Base-by-base conservation (phyloP, 129 eudicot genomes). In the Smallanthus sonchifolius region DNA sequence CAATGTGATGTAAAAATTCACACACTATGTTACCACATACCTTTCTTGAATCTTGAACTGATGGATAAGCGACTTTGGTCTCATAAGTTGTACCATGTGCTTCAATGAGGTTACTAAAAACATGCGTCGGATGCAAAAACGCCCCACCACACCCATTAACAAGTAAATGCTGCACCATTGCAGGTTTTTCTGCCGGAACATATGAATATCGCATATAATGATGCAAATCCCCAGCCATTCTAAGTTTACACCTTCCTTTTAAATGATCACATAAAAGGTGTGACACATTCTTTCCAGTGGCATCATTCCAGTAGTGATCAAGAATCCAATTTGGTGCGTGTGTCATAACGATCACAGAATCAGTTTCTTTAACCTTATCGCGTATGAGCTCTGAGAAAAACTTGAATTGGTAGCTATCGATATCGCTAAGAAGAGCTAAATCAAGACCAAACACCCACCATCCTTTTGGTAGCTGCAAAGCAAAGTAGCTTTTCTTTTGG, bases 381-480 rank as follows among this genome's bases (percentile, higher is more conserved):
- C 74, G 84, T 28, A 88, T 82, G 42, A 94, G 73, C 44, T 90
- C 93, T 5, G 89, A 35, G 57, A 94, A 94, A 84, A 90, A 94
- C 49, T 88, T 88, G 84, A 94, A 94, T 78, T 94, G 98, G 64
- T 90, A 84, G 66, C 78, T 87, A 85, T 94, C 97, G 52, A 88
- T 85, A 76, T 94, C 98, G 11, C 79, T 83, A 81, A 90, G 97
- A 20, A 94, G 96, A 52, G 98, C 98, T 79, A 88, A 87, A 78
- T 94, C 97, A 71, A 94, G 96, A 70, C 98, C 98, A 77, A 94
- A 90, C 13, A 94, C 81, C 98, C 97, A 94, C 98, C 98, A 94
- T 54, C 91, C 79, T 73, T 86, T 88, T 2, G 98, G 97, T 30
- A 94, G 86, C 59, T 88, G 96, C 79, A 94, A 79, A 16, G 98